These are phyloP conservation scores for Metschnikowia chrysomelidarum DNA, from an alignment of 805 yeast genomes.

Conservation along the genomic window DNA sequence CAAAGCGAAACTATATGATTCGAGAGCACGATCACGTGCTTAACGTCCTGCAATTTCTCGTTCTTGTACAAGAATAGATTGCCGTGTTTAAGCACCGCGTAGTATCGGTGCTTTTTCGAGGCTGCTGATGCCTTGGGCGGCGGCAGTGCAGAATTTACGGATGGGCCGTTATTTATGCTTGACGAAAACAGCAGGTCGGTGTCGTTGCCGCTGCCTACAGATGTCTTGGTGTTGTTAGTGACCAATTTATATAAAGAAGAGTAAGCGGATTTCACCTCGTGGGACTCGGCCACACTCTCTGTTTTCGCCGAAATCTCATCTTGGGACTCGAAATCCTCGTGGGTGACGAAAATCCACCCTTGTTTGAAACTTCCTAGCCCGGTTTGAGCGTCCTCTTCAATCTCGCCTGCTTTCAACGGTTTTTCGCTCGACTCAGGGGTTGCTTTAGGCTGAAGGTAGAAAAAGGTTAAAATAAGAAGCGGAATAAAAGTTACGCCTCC, in stretches of 20 bases:
- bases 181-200: neutral
- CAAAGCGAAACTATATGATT: constrained; percentile 73
- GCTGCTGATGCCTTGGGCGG: constrained; percentile 18
- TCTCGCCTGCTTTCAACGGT: constrained; percentile 54
- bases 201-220: neutral
- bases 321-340: constrained; percentile 53
- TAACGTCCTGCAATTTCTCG: constrained; percentile 59
- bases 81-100: constrained; percentile 78
- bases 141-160: constrained; percentile 4
- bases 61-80: constrained; percentile 82
- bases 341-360: constrained; percentile 87
- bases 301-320: constrained; percentile 48
- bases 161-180: constrained; percentile 2
- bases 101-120: constrained; percentile 56
- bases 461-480: constrained; percentile 37
- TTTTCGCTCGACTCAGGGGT: constrained; percentile 18
- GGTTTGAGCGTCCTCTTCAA: constrained; percentile 56
- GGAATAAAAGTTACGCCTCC: constrained; percentile 88
- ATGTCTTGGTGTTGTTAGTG: constrained; percentile 24
- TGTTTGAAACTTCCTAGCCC: constrained; percentile 64
- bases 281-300: constrained; percentile 41
- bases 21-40: constrained; percentile 75
- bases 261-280: constrained; percentile 53
- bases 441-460: constrained; percentile 41
- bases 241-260: constrained; percentile 59